Conservation (phyloP, 371 early-diverging fungal species). For the Mucor ambiguus region DNA sequence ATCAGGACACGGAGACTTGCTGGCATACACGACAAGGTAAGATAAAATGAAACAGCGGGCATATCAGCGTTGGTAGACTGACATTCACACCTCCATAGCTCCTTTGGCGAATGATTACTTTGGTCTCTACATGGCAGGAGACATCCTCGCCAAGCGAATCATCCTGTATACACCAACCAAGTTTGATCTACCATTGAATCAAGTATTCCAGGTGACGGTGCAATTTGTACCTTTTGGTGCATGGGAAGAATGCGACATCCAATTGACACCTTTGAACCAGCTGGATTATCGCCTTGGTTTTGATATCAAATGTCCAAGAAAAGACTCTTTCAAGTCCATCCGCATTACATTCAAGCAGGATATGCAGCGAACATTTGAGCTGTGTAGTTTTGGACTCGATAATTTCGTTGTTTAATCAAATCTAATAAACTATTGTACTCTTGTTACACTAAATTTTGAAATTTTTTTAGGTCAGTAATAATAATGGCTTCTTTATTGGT, state of each 20-base stretch:
- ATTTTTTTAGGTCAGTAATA: not conserved
- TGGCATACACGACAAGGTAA: constrained; percentile 54
- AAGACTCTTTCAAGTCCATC: constrained; percentile 28
- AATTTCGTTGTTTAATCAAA: constrained; percentile 38
- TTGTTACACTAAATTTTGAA: constrained; percentile 8
- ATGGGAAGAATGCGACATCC: constrained; percentile 20
- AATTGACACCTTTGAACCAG: not conserved
- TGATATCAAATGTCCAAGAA: constrained; percentile 23
- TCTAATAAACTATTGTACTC: constrained; percentile 9
- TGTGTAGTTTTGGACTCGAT: constrained; percentile 45
- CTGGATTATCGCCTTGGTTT: constrained; percentile 15
- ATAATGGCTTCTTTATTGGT: constrained; percentile 12
- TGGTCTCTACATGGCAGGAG: constrained; percentile 30
- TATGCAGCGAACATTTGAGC: constrained; percentile 28
- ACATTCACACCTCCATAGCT: constrained; percentile 12
- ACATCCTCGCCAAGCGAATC: constrained; percentile 37
- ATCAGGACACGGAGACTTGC: constrained; percentile 56
- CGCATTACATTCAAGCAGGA: constrained; percentile 29
- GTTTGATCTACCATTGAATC: constrained; percentile 23
- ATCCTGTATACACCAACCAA: constrained; percentile 23
- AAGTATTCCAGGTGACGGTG: constrained; percentile 33
- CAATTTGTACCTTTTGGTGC: constrained; percentile 17
- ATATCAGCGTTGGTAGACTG: not conserved
- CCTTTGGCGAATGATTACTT: constrained; percentile 11
- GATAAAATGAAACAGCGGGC: not conserved